Percentiles rank a stretch among this genome's conserved stretches.
Evolutionary conservation across 768 basidiomycete genomes (phyloP).

Genomic region (Ramaria sp.): DNA sequence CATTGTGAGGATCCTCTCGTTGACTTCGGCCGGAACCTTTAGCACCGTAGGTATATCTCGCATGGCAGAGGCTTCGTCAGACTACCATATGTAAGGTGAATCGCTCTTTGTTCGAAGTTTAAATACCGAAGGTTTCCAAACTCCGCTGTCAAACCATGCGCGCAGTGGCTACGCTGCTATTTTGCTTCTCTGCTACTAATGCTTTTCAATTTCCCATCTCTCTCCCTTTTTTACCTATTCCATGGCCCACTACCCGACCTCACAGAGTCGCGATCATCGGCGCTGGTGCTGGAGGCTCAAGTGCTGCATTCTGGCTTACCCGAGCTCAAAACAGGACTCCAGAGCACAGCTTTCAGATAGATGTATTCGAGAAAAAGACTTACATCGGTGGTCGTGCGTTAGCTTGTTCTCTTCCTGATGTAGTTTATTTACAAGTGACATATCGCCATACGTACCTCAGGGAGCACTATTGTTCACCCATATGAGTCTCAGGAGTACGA

Average conservation of each 20-base stretch:
- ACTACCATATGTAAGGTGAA: background rate
- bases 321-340: conserved; percentile 52
- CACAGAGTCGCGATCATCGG: conserved; percentile 79
- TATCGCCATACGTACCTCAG: conserved; percentile 26
- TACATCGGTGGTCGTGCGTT: conserved; percentile 82
- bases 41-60: conserved; percentile 16
- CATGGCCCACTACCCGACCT: background rate
- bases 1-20: conserved; percentile 44
- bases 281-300: conserved; percentile 79
- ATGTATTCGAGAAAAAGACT: conserved; percentile 67
- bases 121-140: background rate
- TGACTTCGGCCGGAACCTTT: conserved; percentile 44
- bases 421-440: background rate
- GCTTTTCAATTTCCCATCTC: background rate
- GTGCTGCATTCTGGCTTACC: conserved; percentile 76
- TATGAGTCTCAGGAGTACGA: conserved; percentile 46
- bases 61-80: no score
- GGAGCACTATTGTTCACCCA: conserved; percentile 69
- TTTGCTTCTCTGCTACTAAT: background rate
- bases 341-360: conserved; percentile 61
- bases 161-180: background rate
- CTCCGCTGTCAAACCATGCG: background rate
- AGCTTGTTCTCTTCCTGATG: background rate
- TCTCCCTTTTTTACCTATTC: background rate
- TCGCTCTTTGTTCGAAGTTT: background rate